Conservation (phyloP, 2,329 filamentous ascomycete species). For the Chaetomium globosum region DNA sequence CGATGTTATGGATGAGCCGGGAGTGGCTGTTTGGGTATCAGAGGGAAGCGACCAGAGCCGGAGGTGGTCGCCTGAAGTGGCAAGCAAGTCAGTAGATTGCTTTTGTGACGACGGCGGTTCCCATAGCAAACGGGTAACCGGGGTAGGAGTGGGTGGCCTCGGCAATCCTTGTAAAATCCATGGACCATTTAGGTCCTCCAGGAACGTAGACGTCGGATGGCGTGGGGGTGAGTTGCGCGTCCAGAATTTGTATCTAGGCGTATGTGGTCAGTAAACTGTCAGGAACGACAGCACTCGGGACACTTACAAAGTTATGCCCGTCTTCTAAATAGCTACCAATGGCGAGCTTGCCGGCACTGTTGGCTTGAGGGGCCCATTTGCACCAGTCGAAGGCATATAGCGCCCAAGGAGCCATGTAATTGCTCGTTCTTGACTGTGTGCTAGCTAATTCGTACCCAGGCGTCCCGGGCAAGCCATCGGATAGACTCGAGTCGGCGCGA, state of each 20-base stretch:
- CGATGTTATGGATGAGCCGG: constrained; percentile 70
- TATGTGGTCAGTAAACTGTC: constrained; percentile 20
- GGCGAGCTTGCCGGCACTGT: constrained; percentile 86
- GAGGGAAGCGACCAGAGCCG: constrained; percentile 89
- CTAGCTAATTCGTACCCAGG: constrained; percentile 67
- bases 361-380: constrained; percentile 85
- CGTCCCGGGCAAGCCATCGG: constrained; percentile 68
- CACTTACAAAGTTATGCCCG: constrained; percentile 89
- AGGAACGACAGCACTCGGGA: too few relatives aligned
- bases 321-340: constrained; percentile 96
- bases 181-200: constrained; percentile 70
- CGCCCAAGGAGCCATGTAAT: constrained; percentile 91
- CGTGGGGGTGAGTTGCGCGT: constrained; percentile 76
- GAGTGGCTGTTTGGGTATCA: constrained; percentile 56
- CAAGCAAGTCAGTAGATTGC: constrained; percentile 89
- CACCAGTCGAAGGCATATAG: constrained; percentile 99
- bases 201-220: constrained; percentile 69
- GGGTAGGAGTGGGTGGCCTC: constrained; percentile 98
- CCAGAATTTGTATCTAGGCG: constrained; percentile 88
- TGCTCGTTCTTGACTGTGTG: constrained; percentile 74
- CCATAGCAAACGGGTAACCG: constrained; percentile 93
- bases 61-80: constrained; percentile 92
- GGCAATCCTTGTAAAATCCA: constrained; percentile 91
- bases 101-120: constrained; percentile 94
- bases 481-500: constrained; percentile 77